These are phyloP conservation scores for Sclerotinia sclerotiorum DNA, from an alignment of 2,329 filamentous ascomycete genomes.

Conservation along the genomic window DNA sequence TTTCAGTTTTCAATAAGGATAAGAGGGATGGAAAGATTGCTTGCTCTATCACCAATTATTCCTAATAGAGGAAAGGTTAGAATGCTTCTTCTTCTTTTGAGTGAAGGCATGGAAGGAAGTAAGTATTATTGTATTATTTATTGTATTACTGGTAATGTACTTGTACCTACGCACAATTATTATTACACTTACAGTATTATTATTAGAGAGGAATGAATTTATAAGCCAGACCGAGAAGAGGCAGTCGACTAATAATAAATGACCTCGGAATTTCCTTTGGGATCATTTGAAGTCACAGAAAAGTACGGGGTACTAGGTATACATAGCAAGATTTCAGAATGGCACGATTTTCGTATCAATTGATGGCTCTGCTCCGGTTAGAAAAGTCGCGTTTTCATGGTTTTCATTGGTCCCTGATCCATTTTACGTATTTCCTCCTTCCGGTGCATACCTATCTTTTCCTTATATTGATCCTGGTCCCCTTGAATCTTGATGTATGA, in stretches of 20 bases:
- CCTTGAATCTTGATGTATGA: background rate
- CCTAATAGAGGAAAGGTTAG: no score
- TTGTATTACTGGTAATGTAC: background rate
- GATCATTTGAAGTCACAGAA: background rate
- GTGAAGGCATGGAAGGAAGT: background rate
- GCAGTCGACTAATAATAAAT: no score
- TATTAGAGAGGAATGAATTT: background rate
- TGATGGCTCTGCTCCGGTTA: slow-evolving; percentile 1
- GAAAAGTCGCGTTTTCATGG: background rate
- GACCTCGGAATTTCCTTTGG: no score
- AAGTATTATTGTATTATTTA: background rate
- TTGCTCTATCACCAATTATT: no score
- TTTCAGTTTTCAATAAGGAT: no score
- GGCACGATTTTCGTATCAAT: slow-evolving; percentile 11
- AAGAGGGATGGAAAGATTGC: no score
- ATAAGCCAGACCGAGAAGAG: slow-evolving; percentile 6
- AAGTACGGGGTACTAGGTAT: slow-evolving; percentile 1
- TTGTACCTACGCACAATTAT: background rate
- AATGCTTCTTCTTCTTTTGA: no score
- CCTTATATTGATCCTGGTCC: background rate
- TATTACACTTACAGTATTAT: no score
- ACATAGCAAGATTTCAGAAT: slow-evolving; percentile 1
- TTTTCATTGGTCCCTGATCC: background rate
- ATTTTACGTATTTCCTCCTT: background rate
- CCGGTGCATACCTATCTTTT: background rate